Evolutionary conservation across 257 asterid species (phyloP), one percentile per base, ranked within the genome.

Genomic region (Plectranthus barbatus): DNA sequence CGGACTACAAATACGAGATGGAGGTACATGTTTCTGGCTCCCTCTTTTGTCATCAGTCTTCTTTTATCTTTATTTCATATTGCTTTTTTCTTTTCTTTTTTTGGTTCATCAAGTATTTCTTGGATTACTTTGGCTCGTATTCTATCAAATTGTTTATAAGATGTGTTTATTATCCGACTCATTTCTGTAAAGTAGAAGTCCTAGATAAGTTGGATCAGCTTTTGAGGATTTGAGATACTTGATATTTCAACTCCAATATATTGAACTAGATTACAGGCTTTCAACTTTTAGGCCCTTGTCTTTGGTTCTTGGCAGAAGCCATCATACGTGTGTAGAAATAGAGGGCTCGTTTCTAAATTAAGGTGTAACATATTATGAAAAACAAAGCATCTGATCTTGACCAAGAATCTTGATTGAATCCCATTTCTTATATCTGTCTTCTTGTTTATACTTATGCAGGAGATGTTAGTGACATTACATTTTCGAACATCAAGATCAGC

Each of bases 1-100:
- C 9, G 97, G 78, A 33, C 68, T 92, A 37, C 99, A 92, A 62
- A 85, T 92, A 29, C 85, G 99, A 40, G 99, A 92, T 74, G 99
- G 97, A 80, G 99, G 97, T 91, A 79, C 2, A n/a, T 9, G 0
- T 50, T 39, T n/a, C n/a, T 72, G 49, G 29, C 46, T 50, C 33
- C 57, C n/a, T 62, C 21, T 37, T 45, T 37, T 29, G 21, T 31
- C 1, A 41, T 41, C 17, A 40, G 6, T 11, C 48, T 18, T 37
- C n/a, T 17, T 61, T 12, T 49, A n/a, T 39, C 51, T n/a, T n/a
- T n/a, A n/a, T n/a, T n/a, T n/a, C n/a, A n/a, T n/a, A n/a, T n/a
- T n/a, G n/a, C n/a, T n/a, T n/a, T n/a, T n/a, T n/a, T n/a, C n/a
- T n/a, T n/a, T n/a, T n/a, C n/a, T n/a, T n/a, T n/a, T n/a, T n/a